Evolutionary conservation across 345 rosid genomes (phyloP), one percentile per base, ranked within the genome.

Genomic region (Atalantia buxifolia): DNA sequence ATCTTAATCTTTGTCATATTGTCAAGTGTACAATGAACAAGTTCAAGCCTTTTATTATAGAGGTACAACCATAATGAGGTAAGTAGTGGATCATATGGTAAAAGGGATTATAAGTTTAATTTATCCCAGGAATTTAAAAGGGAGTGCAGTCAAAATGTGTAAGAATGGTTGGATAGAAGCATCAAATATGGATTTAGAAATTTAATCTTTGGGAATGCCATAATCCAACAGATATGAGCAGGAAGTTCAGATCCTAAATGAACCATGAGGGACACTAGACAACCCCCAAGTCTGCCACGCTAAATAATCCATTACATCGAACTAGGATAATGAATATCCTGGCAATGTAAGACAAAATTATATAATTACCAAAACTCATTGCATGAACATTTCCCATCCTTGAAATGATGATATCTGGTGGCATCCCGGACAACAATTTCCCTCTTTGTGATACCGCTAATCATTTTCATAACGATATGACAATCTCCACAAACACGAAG

Each of bases 401-500:
- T 85, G 70, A 92, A 92, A 86, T 91, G 93, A 82, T 92, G 97
- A 89, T 88, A 92, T 75, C 97, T 84, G 45, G 87, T 88, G 10
- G 92, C 92, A 81, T 93, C 95, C 69, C 97, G 81, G 9, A 93
- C 90, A 69, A 89, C 68, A 79, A 93, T 85, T 86, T 93, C 92
- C 81, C 93, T 82, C 33, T 75, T 86, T 5, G 82, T 83, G 56
- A 89, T 91, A 50, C 82, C 78, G 77, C 97, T 89, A 62, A 89
- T 78, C 60, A 85, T 77, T 83, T 91, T 93, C 71, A 93, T 30
- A 77, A 89, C 90, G 12, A 83, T 79, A 81, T 93, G 97, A 60
- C 97, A 91, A 80, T 92, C 95, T 69, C 90, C 92, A 82, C 97
- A 92, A 38, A 92, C 89, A 31, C 95, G 87, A 24, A 92, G 91